A percentile compares a stretch with the other conserved stretches of the same genome.
Conservation (phyloP, 2,329 filamentous ascomycete species). For the Teratosphaeriaceae sp. region DNA sequence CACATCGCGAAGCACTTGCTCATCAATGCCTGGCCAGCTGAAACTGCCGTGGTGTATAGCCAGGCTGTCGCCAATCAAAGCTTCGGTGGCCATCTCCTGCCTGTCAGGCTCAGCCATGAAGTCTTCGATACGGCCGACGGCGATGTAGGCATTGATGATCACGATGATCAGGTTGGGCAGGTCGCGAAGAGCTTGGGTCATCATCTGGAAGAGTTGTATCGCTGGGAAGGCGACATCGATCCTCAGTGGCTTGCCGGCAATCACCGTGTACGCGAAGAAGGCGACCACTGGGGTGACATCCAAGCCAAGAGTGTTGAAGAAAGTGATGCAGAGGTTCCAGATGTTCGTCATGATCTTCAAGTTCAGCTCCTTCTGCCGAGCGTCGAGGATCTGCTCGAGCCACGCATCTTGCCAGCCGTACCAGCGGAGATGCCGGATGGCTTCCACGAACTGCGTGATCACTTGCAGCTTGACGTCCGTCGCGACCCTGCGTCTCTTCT, state of each 20-base stretch:
- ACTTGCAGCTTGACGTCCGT: constrained; percentile 75
- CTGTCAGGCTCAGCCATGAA: constrained; percentile 87
- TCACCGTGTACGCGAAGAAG: constrained; percentile 72
- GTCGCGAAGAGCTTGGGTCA: constrained; percentile 67
- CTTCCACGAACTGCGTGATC: constrained; percentile 79
- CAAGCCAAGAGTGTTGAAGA: constrained; percentile 64
- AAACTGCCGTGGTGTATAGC: constrained; percentile 62
- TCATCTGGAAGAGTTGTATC: constrained; percentile 68
- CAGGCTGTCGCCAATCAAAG: constrained; percentile 29
- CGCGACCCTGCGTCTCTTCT: constrained; percentile 62
- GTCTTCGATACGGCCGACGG: constrained; percentile 71
- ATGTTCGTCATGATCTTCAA: constrained; percentile 58
- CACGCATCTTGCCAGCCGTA: constrained; percentile 77
- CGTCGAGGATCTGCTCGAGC: constrained; percentile 62
- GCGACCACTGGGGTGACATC: constrained; percentile 72
- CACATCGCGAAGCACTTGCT: constrained; percentile 49
- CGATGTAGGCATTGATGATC: constrained; percentile 74
- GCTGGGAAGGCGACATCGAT: constrained; percentile 85
- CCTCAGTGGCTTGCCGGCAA: constrained; percentile 60
- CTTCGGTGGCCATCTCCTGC: constrained; percentile 30
- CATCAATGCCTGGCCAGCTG: constrained; percentile 65
- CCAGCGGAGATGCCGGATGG: constrained; percentile 73
- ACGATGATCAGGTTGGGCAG: constrained; percentile 69
- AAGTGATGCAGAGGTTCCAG: constrained; percentile 56
- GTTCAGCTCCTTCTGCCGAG: constrained; percentile 60